Base-by-base conservation (phyloP, 2,329 filamentous ascomycete species). In the Penicillium freii region DNA sequence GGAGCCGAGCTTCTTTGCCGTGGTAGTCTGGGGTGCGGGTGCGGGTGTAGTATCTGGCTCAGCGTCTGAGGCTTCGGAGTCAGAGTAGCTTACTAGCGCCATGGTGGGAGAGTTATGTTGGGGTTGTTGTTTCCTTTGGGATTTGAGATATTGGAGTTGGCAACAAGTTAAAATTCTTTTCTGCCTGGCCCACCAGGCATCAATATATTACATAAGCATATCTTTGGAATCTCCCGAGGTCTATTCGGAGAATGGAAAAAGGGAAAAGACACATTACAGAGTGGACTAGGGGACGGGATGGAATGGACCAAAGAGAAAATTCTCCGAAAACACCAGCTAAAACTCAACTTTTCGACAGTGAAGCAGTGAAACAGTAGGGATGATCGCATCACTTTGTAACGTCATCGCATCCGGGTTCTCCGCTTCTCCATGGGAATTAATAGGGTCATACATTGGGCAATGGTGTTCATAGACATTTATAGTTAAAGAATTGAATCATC, bases 71-170 rank as follows among this genome's bases (percentile, higher is more conserved):
- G 74, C 78, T 66, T 89, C 87, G 0, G 87, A 94, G 71, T 92
- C 91, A 4, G 90, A 92, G 68, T 95, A 96, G 60, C 88, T 87
- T 64, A 94, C 90, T 31, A 96, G 80, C 15, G 84, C 87, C 90
- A 94, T 94, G 39, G n/a, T 64, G 56, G 34, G 13, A 46, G 17
- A 31, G 13, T 45, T 47, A 21, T 19, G 33, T 25, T 25, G 17
- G 17, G 45, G 21, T 27, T 4, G 45, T 40, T 33, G 31, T 33
- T n/a, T 19, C 15, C 31, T 11, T 25, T 31, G 4, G 23, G 17
- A 34, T 36, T 25, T 36, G n/a, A 15, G 13, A 29, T 34, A 40
- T 40, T 5, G 34, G 34, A 21, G 33, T 15, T 40, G 39, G 13
- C 13, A 4, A 33, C 7, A 3, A 10, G 11, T 25, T 19, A 15